Base-by-base conservation (phyloP, 2,329 filamentous ascomycete species). In the Pseudonectria buxi region DNA sequence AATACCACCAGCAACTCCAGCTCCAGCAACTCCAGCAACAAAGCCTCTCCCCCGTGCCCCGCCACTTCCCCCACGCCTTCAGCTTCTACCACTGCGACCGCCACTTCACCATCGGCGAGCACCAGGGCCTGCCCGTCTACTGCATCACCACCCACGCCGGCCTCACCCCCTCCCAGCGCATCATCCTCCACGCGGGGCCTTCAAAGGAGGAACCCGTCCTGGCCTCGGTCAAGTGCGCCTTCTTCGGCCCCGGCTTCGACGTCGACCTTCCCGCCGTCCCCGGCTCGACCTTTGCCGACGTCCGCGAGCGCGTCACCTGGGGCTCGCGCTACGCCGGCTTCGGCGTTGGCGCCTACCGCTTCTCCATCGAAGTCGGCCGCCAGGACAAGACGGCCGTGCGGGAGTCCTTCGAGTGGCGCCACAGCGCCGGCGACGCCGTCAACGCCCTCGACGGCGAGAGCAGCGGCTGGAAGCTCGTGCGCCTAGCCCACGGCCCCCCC, bases 111-210 rank as follows among this genome's bases (percentile, higher is more conserved):
- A 28, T 52, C 5, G 49, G 45, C 12, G 41, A 53, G 16, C 39
- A 47, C 15, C 35, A 49, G 31, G 30, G 33, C n/a, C 39, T 40
- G 4, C 49, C 49, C 14, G 28, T 52, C 7, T 52, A 51, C 25
- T 25, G 44, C 14, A 53, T 40, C 28, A 33, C 39, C 15, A 32
- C 27, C 9, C 44, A 47, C 25, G 27, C 36, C 11, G 40, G 40
- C 2, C 28, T 49, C 2, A 43, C 38, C 14, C 34, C 41, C 2
- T 13, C 32, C 24, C 45, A 45, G 2, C 37, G 47, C 1, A 35
- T 52, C 15, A 30, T 51, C 14, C 38, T 52, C n/a, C 44, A 52
- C 29, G 50, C 49, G 15, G 49, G 49, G 3, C 49, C 49, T 6
- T 28, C 26, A 9, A 24, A 30, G 2, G 34, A 41, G 10, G 45